Evolutionary conservation across 78 protist genomes (phyloP), one percentile per base, ranked within the genome.

Genomic region (Speleostelium caveatum): DNA sequence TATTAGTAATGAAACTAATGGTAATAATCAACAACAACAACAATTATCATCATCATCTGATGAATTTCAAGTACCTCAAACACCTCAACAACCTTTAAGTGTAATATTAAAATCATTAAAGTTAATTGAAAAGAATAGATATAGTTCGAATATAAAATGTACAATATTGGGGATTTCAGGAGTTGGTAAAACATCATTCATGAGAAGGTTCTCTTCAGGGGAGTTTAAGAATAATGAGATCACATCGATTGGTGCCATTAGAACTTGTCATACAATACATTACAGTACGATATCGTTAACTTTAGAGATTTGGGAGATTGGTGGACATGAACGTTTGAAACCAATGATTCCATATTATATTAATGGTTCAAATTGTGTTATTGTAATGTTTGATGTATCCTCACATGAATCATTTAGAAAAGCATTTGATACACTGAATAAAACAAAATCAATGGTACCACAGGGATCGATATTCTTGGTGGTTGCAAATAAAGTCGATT

Each of bases 221-320:
- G 79, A 83, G 32, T 83, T 67, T 56, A 61, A 55, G 24, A 45
- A 56, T 16, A 51, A 53, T 22, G 90, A 83, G n/a, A 67, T 78
- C 2, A 69, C 90, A 22, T 69, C 90, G 6, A 56, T 83, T 69
- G 90, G 90, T 28, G 90, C 79, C 0, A 83, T 59, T 68, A 83
- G 90, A 83, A 58, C 90, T 38, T 59, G 58, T 42, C 90, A 83
- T 69, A 69, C 63, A 22, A 69, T 69, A 26, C 90, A 83, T 68
- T 83, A 83, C 39, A 69, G 41, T 69, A 26, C 68, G 14, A 33
- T 83, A 28, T 69, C 90, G 39, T 41, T 83, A n/a, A 60, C 51
- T 59, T 41, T 83, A 7, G 90, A 83, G 78, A 69, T 83, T 16
- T 83, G 90, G 90, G 90, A 83, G 8, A 53, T 53, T 36, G 90